Conservation (phyloP, 805 yeast species). For the Myxozyma vanderwaltii region DNA sequence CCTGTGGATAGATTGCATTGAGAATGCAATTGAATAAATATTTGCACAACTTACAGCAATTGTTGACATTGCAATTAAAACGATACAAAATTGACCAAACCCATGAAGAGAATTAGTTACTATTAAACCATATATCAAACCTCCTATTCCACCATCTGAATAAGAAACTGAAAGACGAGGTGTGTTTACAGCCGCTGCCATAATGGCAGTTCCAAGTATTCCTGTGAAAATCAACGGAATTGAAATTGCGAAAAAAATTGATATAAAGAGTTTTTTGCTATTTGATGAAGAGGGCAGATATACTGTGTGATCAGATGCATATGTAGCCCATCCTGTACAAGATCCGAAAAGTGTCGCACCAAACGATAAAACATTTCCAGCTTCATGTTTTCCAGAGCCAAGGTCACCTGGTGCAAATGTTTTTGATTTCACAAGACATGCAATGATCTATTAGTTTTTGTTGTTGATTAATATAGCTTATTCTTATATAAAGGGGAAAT, state of each 20-base stretch:
- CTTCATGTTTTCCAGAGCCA: conserved; percentile 64
- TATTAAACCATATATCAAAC: conserved; percentile 75
- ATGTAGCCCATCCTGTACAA: conserved; percentile 93
- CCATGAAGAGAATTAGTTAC: conserved; percentile 81
- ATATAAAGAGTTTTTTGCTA: conserved; percentile 60
- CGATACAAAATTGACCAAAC: conserved; percentile 88
- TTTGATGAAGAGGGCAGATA: conserved; percentile 73
- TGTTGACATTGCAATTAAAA: conserved; percentile 83
- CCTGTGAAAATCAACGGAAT: conserved; percentile 71
- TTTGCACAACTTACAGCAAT: conserved; percentile 92
- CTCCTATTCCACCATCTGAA: conserved; percentile 67
- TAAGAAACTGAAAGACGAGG: conserved; percentile 54
- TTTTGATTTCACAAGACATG: conserved; percentile 66
- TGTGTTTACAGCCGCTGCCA: conserved; percentile 60
- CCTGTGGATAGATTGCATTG: conserved; percentile 83
- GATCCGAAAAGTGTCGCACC: conserved; percentile 85
- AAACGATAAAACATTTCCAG: conserved; percentile 76
- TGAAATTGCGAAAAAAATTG: conserved; percentile 63
- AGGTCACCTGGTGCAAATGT: conserved; percentile 60
- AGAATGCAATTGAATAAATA: conserved; percentile 85
- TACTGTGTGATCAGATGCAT: conserved; percentile 88
- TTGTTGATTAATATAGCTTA: neutral
- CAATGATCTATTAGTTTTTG: conserved; percentile 50
- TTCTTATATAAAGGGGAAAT: neutral
- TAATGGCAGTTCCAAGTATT: conserved; percentile 85